These are phyloP conservation scores for Monosporascus cannonballus DNA, from an alignment of 2,329 filamentous ascomycete genomes.

Conservation along the genomic window DNA sequence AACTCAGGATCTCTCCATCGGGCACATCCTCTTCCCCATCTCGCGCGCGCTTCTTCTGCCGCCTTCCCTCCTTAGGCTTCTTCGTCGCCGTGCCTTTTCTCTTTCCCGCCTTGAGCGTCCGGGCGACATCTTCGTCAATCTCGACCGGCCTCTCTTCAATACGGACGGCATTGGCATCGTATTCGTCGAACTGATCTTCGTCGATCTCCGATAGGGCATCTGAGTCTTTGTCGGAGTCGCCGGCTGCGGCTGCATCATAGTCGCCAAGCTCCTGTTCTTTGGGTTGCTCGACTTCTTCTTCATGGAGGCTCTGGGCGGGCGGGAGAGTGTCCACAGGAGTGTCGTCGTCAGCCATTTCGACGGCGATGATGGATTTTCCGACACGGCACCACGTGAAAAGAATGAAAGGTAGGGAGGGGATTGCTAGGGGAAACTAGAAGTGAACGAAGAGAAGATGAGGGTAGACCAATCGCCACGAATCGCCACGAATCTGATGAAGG, in stretches of 20 bases:
- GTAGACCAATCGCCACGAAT: no score
- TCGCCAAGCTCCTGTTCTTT: constrained; percentile 31
- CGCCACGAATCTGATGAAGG: no score
- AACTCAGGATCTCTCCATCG: constrained; percentile 36
- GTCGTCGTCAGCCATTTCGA: constrained; percentile 39
- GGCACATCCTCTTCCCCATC: constrained; percentile 45
- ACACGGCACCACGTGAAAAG: neutral
- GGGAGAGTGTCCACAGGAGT: constrained; percentile 34
- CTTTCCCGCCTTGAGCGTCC: constrained; percentile 59
- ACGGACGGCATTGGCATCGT: constrained; percentile 58
- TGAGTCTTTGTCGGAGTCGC: constrained; percentile 48
- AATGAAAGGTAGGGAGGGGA: neutral
- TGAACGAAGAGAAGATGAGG: no score
- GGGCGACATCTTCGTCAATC: constrained; percentile 60
- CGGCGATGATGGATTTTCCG: neutral
- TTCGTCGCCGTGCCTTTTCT: constrained; percentile 60
- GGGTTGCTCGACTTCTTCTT: constrained; percentile 18
- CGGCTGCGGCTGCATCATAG: constrained; percentile 35
- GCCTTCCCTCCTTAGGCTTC: constrained; percentile 69
- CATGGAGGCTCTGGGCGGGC: constrained; percentile 23
- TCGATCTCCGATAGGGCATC: constrained; percentile 62
- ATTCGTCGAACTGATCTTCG: constrained; percentile 64
- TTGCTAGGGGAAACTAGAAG: no score
- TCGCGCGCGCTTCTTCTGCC: constrained; percentile 59
- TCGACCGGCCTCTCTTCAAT: constrained; percentile 59